Evolutionary conservation across 495 filamentous ascomycete species (phyloP), one percentile per base, ranked within the genome.

Genomic region (Massariosphaeria phaeospora): DNA sequence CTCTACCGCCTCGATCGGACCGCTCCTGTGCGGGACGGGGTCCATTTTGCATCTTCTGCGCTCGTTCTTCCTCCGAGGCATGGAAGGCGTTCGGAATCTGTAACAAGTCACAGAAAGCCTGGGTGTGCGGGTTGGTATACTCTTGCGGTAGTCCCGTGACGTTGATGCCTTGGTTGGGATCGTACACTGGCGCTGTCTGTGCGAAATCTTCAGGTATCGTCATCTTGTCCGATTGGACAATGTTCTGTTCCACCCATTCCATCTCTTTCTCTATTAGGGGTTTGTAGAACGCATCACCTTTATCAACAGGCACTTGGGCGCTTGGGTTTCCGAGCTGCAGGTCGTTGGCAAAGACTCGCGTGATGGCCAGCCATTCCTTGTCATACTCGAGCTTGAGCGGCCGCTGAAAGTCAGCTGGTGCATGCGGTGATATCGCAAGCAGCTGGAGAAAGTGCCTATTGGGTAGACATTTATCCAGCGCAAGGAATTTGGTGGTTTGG

Each of bases 281-380:
- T 3, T 62, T 63, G 68, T 95, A 96, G 18, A 71, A 63, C 1
- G 68, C 73, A 55, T 89, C 83, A 15, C 86, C 84, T n/a, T 75
- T 69, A 52, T 88, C 70, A 0, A 66, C 60, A 0, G 85, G 72
- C 0, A 72, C 57, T 8, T 59, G 62, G 0, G 76, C 74, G 10
- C 52, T 64, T 2, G 71, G 73, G 57, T 86, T 72, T 24, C 84
- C 84, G 29, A 90, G 4, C 67, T 63, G 2, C 15, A 89, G 71
- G 29, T 79, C 72, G 0, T 74, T 53, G 23, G 84, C 81, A 63
- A 95, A 91, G 1, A 83, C 83, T 12, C 91, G 88, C 1, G 84
- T 87, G 58, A 98, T 95, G 7, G 93, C 84, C 2, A 97, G 81
- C 91, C 91, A 98, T 72, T 98, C 93, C 25, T 83, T 81, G 67